phyloP scores from a whole-genome alignment of 495 filamentous ascomycete species.

The Diplogelasinospora grovesii region DNA sequence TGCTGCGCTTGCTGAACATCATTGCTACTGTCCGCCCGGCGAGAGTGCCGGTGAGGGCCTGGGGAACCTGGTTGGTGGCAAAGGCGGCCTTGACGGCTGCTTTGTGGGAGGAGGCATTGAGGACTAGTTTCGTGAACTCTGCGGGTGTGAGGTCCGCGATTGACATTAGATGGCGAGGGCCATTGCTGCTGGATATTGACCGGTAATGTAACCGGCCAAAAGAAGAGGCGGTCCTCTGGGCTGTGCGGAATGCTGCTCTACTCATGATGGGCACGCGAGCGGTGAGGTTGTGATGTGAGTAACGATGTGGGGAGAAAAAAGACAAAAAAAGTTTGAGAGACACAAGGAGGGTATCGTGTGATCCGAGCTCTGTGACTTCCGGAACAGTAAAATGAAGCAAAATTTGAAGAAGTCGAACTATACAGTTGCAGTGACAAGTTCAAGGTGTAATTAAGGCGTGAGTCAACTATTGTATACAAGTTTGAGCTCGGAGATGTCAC shows the following conservation, averaged over 20 bases:
- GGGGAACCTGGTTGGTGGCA: slow-evolving; percentile 38
- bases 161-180: slow-evolving; percentile 79
- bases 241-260: slow-evolving; percentile 17
- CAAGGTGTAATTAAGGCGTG: no score
- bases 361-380: background rate
- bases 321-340: no score
- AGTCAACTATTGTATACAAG: no score
- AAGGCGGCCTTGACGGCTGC: slow-evolving; percentile 65
- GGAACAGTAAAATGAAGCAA: background rate
- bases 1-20: slow-evolving; percentile 93
- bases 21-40: slow-evolving; percentile 81
- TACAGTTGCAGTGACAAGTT: no score
- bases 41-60: slow-evolving; percentile 39
- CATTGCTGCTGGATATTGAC: slow-evolving; percentile 21
- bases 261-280: slow-evolving; percentile 14
- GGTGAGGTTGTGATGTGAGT: background rate
- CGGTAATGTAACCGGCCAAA: slow-evolving; percentile 19
- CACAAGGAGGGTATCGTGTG: no score
- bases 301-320: background rate
- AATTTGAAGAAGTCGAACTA: background rate
- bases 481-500: no score
- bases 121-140: slow-evolving; percentile 75
- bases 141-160: slow-evolving; percentile 74
- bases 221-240: slow-evolving; percentile 20
- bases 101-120: slow-evolving; percentile 73